Percentiles rank a stretch among this genome's conserved stretches.
Conservation (phyloP, 2,329 filamentous ascomycete species). For the Penicillium sp. region DNA sequence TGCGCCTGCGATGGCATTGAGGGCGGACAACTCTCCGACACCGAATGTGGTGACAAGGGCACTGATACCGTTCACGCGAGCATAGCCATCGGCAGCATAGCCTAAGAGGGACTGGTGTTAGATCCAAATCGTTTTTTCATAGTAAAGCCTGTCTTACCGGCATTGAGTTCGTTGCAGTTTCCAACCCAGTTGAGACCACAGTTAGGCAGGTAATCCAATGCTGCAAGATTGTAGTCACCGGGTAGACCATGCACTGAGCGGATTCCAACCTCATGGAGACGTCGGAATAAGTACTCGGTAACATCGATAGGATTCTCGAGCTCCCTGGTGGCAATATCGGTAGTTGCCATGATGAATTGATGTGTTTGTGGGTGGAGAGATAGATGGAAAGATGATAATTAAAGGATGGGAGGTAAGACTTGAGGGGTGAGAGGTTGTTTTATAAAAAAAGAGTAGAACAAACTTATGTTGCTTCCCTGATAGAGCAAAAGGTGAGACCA, state of each 20-base stretch:
- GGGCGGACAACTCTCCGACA: constrained; percentile 65
- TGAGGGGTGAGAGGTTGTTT: no score
- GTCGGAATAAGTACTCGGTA: constrained; percentile 52
- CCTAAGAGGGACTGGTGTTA: constrained; percentile 39
- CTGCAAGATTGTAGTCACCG: constrained; percentile 67
- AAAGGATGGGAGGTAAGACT: neutral
- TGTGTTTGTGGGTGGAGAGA: neutral
- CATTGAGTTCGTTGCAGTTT: constrained; percentile 63
- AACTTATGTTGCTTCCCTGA: neutral
- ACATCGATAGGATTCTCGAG: constrained; percentile 48
- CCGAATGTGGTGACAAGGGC: constrained; percentile 75
- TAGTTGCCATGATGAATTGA: constrained; percentile 31
- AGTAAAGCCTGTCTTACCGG: constrained; percentile 39
- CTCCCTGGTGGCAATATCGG: constrained; percentile 46
- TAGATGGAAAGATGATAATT: neutral
- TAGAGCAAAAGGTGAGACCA: neutral
- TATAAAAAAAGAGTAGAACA: neutral
- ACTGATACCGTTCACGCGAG: constrained; percentile 67
- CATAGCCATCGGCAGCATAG: constrained; percentile 79
- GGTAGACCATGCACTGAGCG: constrained; percentile 54
- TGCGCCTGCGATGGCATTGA: constrained; percentile 73
- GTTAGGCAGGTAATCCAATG: constrained; percentile 59
- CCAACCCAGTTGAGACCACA: constrained; percentile 59
- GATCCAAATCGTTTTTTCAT: neutral
- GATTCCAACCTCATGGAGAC: constrained; percentile 52